Conservation (phyloP, 352 stramenopile species). For the Pythium scleroteichum region DNA sequence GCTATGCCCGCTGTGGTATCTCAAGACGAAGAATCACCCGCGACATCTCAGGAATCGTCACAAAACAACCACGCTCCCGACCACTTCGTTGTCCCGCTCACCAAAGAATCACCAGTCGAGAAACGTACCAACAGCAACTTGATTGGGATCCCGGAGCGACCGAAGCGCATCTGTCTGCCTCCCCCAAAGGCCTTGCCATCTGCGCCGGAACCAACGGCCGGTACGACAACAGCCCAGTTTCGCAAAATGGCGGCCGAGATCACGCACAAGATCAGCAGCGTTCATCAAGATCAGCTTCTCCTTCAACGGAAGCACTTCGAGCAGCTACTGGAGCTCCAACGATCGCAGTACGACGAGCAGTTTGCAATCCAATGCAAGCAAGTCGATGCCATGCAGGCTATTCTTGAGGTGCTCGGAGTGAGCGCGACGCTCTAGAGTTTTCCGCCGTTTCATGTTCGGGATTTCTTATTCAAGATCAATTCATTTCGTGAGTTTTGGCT, state of each 20-base stretch:
- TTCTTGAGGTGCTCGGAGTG: constrained; percentile 7
- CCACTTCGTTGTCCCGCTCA: no score
- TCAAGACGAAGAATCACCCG: background rate
- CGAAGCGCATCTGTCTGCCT: background rate
- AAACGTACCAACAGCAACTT: background rate
- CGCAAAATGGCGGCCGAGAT: background rate
- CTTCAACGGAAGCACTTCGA: constrained; percentile 23
- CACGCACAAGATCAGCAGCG: background rate
- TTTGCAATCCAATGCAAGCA: constrained; percentile 19
- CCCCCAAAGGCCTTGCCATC: no score
- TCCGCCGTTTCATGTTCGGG: no score
- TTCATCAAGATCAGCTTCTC: constrained; percentile 12
- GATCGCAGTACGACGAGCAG: constrained; percentile 17
- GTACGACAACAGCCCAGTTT: background rate
- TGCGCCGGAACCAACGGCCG: background rate
- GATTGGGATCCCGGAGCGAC: background rate
- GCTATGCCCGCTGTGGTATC: background rate
- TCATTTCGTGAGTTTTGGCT: background rate
- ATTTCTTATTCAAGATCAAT: background rate
- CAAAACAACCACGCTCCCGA: background rate
- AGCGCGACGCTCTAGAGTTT: constrained; percentile 1
- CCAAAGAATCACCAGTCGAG: background rate
- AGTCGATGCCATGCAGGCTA: constrained; percentile 8
- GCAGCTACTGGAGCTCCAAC: constrained; percentile 14
- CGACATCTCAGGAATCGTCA: background rate